Base-by-base conservation (phyloP, 352 stramenopile genomes). In the Pelagophyceae sp. region DNA sequence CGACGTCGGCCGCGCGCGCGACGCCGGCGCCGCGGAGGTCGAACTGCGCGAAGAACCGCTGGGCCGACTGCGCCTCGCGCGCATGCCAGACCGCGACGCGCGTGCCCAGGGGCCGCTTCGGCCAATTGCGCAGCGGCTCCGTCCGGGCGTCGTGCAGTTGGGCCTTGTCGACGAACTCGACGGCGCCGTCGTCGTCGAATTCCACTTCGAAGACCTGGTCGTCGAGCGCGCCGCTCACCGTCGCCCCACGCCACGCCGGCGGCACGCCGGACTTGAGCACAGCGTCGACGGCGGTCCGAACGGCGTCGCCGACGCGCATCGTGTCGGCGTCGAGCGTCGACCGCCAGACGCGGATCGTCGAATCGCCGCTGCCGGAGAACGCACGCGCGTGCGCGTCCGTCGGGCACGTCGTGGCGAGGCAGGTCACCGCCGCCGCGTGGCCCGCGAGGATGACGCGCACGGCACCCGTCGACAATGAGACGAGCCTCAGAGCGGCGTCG, bases 101-200 rank as follows among this genome's bases (percentile, higher is more conserved):
- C 40, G 40, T 20, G 40, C n/a, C n/a, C n/a, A n/a, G n/a, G n/a
- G n/a, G n/a, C n/a, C n/a, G n/a, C n/a, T n/a, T n/a, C n/a, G n/a
- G n/a, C n/a, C n/a, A n/a, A n/a, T n/a, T n/a, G n/a, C n/a, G n/a
- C n/a, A n/a, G n/a, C n/a, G 2, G 6, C 15, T 63, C 54, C 54
- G 31, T 38, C 29, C 6, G 27, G 11, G 11, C 3, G 2, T 38
- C 25, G 31, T 71, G 61, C n/a, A 71, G 19, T 31, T 40, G 37
- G 17, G 29, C 17, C 1, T 11, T 1, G 33, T 17, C 11, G 5
- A 35, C 17, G 5, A 71, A 11, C 5, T 74, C 67, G 17, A 58
- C 1, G 17, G 67, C 29, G 33, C 38, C 35, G 38, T 74, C 67
- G 67, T 74, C 67, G 35, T 74, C 67, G 67, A 58, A 74, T 23